A percentile compares a stretch with the other conserved stretches of the same genome.
phyloP scores from a whole-genome alignment of 352 stramenopile genomes.

The Globisporangium echinulatum region DNA sequence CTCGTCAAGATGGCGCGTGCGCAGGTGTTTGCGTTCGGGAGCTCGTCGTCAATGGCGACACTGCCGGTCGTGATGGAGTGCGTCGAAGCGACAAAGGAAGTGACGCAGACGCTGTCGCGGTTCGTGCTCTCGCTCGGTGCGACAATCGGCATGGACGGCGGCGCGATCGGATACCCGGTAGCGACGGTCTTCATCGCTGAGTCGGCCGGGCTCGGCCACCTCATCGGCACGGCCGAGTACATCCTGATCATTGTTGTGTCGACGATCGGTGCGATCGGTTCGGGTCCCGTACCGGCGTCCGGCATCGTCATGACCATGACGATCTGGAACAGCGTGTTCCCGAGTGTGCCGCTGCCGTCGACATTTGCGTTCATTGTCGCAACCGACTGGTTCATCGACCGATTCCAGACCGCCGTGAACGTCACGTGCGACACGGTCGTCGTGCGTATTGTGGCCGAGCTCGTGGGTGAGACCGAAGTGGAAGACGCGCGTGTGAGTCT shows the following conservation, averaged over 20 bases:
- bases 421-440: slow-evolving; percentile 54
- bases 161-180: slow-evolving; percentile 20
- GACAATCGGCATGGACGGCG: slow-evolving; percentile 23
- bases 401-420: slow-evolving; percentile 51
- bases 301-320: slow-evolving; percentile 20
- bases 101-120: no score
- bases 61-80: slow-evolving; percentile 6
- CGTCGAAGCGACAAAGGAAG: no score
- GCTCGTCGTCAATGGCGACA: slow-evolving; percentile 11
- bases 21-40: slow-evolving; percentile 29
- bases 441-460: slow-evolving; percentile 41
- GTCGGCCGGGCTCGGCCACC: slow-evolving; percentile 10
- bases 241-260: slow-evolving; percentile 21
- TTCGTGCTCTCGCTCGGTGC: no score
- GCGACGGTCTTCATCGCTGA: slow-evolving; percentile 30
- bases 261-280: slow-evolving; percentile 16
- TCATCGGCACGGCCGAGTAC: slow-evolving; percentile 14
- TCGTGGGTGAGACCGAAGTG: no score
- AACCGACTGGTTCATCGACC: slow-evolving; percentile 57
- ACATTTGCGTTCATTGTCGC: slow-evolving; percentile 51
- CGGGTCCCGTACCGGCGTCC: slow-evolving; percentile 14
- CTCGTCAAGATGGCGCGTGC: slow-evolving; percentile 19
- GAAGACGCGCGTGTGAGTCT: background rate
- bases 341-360: slow-evolving; percentile 24
- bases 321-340: slow-evolving; percentile 24